These are phyloP conservation scores for Phanerodontia chrysosporium DNA, from an alignment of 768 basidiomycete species.

Conservation along the genomic window DNA sequence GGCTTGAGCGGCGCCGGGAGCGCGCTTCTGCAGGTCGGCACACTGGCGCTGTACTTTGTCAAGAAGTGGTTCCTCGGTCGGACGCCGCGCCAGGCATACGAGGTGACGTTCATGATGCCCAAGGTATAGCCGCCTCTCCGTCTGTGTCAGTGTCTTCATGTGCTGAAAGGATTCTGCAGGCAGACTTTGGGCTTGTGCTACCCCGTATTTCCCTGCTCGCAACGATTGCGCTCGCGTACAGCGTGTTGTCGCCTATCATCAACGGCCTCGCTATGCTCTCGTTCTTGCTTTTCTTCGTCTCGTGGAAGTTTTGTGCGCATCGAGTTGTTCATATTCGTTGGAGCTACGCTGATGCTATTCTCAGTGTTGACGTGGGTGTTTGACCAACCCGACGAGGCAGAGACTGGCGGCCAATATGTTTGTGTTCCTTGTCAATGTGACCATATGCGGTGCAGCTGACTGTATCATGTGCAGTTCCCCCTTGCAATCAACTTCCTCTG, in stretches of 20 bases:
- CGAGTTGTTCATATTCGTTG: neutral
- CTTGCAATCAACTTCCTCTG: slow-evolving; percentile 49
- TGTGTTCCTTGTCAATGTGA: slow-evolving; percentile 21
- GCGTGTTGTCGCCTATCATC: slow-evolving; percentile 61
- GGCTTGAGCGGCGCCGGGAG: slow-evolving; percentile 49
- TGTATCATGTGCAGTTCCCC: slow-evolving; percentile 26
- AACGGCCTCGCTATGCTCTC: slow-evolving; percentile 58
- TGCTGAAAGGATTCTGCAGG: slow-evolving; percentile 24
- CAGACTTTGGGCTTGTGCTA: slow-evolving; percentile 45
- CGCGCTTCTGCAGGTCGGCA: slow-evolving; percentile 50
- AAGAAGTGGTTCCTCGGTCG: slow-evolving; percentile 63
- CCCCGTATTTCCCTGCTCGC: slow-evolving; percentile 50
- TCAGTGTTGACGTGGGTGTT: slow-evolving; percentile 47
- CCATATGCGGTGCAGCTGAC: neutral
- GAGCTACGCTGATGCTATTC: neutral
- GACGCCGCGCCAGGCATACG: slow-evolving; percentile 61
- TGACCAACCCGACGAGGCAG: slow-evolving; percentile 45
- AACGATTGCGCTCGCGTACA: slow-evolving; percentile 53
- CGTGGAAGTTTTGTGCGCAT: slow-evolving; percentile 54
- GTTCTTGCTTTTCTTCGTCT: slow-evolving; percentile 54
- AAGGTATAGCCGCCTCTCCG: slow-evolving; percentile 27
- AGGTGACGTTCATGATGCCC: slow-evolving; percentile 51
- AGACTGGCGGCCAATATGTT: slow-evolving; percentile 34
- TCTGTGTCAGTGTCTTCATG: no score
- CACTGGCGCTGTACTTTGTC: slow-evolving; percentile 53